These are phyloP conservation scores for Graphilbum sp. DNA, from an alignment of 2,329 filamentous ascomycete species.

Conservation along the genomic window DNA sequence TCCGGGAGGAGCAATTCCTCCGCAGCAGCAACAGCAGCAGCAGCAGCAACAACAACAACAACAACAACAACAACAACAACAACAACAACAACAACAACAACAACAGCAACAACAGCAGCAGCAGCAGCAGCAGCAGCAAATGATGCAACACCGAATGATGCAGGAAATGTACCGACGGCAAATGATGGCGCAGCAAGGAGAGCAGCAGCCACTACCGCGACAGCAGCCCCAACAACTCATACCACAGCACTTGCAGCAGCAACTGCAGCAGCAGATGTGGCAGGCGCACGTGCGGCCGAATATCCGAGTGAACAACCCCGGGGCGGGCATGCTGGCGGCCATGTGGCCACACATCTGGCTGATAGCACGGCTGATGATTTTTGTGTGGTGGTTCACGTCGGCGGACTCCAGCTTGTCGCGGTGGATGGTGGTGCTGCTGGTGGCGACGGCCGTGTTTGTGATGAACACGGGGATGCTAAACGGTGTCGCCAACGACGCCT, in stretches of 20 bases:
- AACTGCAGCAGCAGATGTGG: background rate
- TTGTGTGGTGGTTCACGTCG: constrained; percentile 50
- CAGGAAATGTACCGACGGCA: no score
- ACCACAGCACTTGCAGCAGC: constrained; percentile 6
- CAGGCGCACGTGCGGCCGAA: constrained; percentile 10
- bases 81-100: no score
- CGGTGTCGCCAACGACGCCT: constrained; percentile 34
- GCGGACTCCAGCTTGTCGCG: constrained; percentile 41
- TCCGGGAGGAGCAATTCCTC: no score
- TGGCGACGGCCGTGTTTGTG: constrained; percentile 40
- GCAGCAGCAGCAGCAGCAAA: no score
- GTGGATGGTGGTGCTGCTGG: constrained; percentile 36
- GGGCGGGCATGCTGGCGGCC: constrained; percentile 21
- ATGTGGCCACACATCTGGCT: constrained; percentile 49
- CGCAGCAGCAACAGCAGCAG: no score
- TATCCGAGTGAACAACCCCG: constrained; percentile 23
- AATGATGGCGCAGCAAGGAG: no score
- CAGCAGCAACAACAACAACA: no score
- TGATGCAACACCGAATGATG: no score
- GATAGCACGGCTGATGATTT: constrained; percentile 36
- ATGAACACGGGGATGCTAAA: constrained; percentile 43
- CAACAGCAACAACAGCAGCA: no score
- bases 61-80: no score
- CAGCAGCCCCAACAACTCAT: no score
- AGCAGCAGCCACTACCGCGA: no score